Conservation (phyloP, 257 asterid genomes). For the Cynanchum wilfordii region DNA sequence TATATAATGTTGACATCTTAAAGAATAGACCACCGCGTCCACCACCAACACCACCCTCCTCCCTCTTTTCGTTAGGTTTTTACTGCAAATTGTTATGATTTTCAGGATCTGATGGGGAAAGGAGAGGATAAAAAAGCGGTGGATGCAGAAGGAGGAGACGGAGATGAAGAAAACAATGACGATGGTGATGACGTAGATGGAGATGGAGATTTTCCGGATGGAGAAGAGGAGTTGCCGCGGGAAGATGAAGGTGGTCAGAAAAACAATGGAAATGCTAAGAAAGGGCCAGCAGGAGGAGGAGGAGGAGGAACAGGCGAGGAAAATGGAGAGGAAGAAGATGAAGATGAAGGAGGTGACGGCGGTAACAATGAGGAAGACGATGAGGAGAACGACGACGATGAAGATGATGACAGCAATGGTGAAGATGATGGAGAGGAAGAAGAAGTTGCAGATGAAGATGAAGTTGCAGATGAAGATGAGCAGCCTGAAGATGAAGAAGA, state of each 20-base stretch:
- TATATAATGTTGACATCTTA: neutral
- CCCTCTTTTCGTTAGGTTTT: too few relatives aligned
- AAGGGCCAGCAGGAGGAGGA: conserved; percentile 21
- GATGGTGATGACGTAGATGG: conserved; percentile 29
- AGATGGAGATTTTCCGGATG: conserved; percentile 28
- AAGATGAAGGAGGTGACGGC: conserved; percentile 29
- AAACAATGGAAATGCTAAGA: conserved; percentile 39
- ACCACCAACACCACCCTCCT: too few relatives aligned
- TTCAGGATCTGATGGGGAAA: conserved; percentile 26
- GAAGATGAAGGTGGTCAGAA: conserved; percentile 37
- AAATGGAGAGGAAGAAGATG: conserved; percentile 27
- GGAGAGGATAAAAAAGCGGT: conserved; percentile 27
- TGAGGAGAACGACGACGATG: conserved; percentile 22
- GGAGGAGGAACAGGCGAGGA: conserved; percentile 28
- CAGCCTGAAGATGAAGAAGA: conserved; percentile 30
- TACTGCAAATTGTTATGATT: conserved; percentile 1
- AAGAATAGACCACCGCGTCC: neutral
- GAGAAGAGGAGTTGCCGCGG: conserved; percentile 33
- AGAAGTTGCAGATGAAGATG: conserved; percentile 22
- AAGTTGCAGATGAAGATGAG: conserved; percentile 22
- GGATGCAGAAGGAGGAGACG: conserved; percentile 47
- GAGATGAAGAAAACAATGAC: conserved; percentile 24
- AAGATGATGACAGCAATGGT: conserved; percentile 18
- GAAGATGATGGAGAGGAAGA: conserved; percentile 31
- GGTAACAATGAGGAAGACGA: conserved; percentile 16